Evolutionary conservation across 129 eudicot species (phyloP).

Genomic region (Escallonia rubra): DNA sequence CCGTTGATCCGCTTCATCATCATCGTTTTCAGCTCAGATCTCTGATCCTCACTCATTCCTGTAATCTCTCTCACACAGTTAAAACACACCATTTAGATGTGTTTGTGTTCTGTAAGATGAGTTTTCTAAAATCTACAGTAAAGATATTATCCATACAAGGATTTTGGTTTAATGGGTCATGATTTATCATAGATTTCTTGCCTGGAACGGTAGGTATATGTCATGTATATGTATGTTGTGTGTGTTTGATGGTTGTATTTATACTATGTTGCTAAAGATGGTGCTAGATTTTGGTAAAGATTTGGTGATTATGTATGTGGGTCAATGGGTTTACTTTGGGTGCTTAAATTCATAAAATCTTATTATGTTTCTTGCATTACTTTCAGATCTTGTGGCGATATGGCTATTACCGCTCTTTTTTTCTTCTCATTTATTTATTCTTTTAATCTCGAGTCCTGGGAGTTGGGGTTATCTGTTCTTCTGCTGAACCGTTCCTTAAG

Average conservation of each 20-base stretch:
- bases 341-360: background rate
- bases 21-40: constrained; percentile 7
- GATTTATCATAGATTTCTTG: background rate
- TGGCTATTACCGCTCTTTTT: background rate
- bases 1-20: background rate
- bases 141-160: too few species aligned
- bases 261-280: background rate
- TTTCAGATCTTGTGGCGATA: background rate
- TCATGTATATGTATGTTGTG: background rate
- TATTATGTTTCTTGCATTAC: background rate
- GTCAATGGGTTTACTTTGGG: background rate
- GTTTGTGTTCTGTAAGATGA: too few species aligned
- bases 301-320: constrained; percentile 1
- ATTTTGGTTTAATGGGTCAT: background rate
- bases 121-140: too few species aligned
- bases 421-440: too few species aligned
- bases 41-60: background rate
- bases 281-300: background rate
- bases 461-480: too few species aligned
- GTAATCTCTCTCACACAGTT: constrained; percentile 1
- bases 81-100: too few species aligned
- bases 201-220: background rate
- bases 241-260: background rate
- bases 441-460: too few species aligned
- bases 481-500: too few species aligned